These are phyloP conservation scores for Echinochloa phyllopogon DNA, from an alignment of 176 grass and related monocot genomes.

Conservation along the genomic window DNA sequence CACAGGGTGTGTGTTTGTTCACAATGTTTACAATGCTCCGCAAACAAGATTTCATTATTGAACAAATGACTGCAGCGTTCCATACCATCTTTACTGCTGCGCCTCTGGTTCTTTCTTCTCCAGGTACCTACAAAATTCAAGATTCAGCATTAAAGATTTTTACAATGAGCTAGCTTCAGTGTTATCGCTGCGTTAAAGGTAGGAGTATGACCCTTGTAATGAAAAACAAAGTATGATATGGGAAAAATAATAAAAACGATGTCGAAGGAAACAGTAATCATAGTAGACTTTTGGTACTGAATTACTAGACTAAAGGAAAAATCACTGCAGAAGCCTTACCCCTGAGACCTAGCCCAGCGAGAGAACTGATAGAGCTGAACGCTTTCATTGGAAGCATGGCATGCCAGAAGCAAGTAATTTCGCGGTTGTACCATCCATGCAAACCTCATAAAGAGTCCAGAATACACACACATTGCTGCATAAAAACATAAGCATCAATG, in stretches of 20 bases:
- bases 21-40: not conserved
- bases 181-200: not conserved
- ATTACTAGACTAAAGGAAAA: not conserved
- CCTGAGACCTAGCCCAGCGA: constrained; percentile 69
- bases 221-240: not conserved
- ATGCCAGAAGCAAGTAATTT: constrained; percentile 86
- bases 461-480: constrained; percentile 93
- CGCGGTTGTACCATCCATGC: constrained; percentile 92
- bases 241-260: not conserved
- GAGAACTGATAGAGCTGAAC: constrained; percentile 86
- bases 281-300: not conserved
- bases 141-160: not conserved
- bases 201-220: not conserved
- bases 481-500: constrained; percentile 6
- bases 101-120: constrained; percentile 65
- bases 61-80: not conserved
- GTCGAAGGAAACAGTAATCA: not conserved
- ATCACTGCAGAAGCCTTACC: constrained; percentile 49
- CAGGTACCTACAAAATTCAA: constrained; percentile 59
- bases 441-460: constrained; percentile 86
- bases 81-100: constrained; percentile 45
- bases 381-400: constrained; percentile 80
- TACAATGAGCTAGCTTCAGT: not conserved
- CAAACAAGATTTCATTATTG: constrained; percentile 24
- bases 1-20: not conserved